These are phyloP conservation scores for Fusarium duplospermum DNA, from an alignment of 2,329 filamentous ascomycete species.

Conservation along the genomic window DNA sequence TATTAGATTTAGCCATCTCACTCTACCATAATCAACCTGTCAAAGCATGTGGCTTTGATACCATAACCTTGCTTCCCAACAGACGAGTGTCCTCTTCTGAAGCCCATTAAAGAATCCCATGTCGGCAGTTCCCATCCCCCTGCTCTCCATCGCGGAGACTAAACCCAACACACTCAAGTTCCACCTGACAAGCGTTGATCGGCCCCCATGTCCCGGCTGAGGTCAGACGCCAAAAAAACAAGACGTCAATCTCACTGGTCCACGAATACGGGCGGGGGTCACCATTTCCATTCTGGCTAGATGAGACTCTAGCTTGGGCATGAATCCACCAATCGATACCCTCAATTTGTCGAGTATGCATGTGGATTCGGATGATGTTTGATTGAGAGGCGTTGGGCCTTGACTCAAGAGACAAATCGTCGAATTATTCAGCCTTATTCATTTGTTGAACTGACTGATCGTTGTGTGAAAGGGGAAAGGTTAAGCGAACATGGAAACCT, in stretches of 20 bases:
- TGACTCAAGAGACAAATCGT: background rate
- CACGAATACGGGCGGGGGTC: background rate
- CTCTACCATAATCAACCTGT: background rate
- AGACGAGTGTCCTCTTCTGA: background rate
- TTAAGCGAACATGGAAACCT: background rate
- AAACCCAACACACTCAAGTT: background rate
- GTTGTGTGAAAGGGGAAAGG: background rate
- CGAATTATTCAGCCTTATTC: background rate
- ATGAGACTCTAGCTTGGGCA: background rate
- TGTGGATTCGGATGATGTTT: background rate
- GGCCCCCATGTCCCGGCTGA: background rate
- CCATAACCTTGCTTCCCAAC: background rate
- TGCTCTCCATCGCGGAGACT: background rate
- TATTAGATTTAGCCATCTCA: background rate
- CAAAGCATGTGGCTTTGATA: background rate
- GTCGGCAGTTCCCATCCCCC: background rate
- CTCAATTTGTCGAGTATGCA: background rate
- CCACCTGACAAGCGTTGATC: background rate
- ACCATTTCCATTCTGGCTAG: background rate
- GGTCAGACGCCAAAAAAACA: background rate
- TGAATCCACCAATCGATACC: background rate
- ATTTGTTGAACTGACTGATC: background rate
- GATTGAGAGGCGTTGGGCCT: background rate
- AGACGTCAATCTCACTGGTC: background rate
- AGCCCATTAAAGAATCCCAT: background rate